Evolutionary conservation across 2,329 filamentous ascomycete genomes (phyloP).

Genomic region (Fusarium keratoplasticum): DNA sequence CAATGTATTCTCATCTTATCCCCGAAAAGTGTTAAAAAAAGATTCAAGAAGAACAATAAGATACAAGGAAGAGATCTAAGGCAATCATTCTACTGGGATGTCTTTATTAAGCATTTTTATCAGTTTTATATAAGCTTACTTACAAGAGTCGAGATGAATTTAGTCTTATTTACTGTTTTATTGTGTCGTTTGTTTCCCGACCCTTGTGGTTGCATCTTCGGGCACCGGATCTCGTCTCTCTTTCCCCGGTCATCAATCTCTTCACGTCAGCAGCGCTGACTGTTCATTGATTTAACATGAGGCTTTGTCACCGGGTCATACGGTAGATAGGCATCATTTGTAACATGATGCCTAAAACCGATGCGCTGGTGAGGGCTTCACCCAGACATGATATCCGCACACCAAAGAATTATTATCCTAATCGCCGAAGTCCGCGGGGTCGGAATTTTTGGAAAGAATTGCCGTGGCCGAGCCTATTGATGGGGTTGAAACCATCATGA

Average conservation of each 20-base stretch:
- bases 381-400: not conserved
- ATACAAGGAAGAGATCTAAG: not conserved
- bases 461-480: not conserved
- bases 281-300: not conserved
- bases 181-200: not conserved
- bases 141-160: not conserved
- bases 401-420: not conserved
- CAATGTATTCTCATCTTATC: not conserved
- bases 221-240: not conserved
- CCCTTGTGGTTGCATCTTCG: not conserved
- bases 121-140: not conserved
- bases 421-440: not conserved
- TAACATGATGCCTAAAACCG: not conserved
- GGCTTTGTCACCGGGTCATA: not conserved
- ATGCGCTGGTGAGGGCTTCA: not conserved
- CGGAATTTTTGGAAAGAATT: not conserved
- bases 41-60: not conserved
- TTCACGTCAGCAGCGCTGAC: not conserved
- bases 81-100: not conserved
- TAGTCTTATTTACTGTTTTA: accelerated
- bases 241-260: not conserved
- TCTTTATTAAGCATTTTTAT: not conserved
- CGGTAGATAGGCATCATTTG: not conserved
- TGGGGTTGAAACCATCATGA: not conserved
- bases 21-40: not conserved